Conservation (phyloP, 78 protist genomes). For the Cyanophora paradoxa region DNA sequence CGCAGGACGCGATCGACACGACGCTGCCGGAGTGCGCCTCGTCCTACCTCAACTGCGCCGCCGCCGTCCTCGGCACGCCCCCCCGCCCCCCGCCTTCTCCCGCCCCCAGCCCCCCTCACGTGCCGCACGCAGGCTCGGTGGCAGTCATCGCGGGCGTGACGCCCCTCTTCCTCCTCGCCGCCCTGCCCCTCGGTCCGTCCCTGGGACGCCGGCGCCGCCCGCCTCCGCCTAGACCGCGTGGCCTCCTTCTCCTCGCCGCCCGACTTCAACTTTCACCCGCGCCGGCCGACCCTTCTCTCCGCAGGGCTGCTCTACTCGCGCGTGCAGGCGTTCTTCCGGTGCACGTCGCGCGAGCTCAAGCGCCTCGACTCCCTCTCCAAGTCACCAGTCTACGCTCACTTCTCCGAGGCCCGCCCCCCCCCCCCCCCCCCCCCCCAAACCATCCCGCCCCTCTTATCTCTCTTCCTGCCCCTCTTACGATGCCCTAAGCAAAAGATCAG, state of each 20-base stretch:
- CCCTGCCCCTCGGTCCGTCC: background rate
- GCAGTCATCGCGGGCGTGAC: conserved; percentile 33
- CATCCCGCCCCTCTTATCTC: no score
- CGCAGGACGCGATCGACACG: conserved; percentile 2
- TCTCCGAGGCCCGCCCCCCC: no score
- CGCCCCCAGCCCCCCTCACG: no score
- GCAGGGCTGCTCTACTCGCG: conserved; percentile 41
- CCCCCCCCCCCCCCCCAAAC: no score
- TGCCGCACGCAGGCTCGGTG: no score
- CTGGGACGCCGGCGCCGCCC: no score
- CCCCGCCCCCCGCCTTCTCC: background rate
- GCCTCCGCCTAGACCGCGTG: no score
- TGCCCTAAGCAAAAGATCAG: no score
- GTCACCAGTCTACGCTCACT: conserved; percentile 38
- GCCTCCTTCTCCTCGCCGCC: no score
- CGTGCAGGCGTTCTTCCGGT: conserved; percentile 60
- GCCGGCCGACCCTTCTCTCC: no score
- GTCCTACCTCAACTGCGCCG: background rate
- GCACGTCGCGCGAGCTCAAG: conserved; percentile 66
- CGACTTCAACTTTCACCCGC: no score
- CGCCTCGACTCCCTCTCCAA: conserved; percentile 36
- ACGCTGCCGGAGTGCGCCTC: background rate
- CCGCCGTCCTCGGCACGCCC: background rate
- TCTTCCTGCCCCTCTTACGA: no score
- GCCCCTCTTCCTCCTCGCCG: background rate